Base-by-base conservation (phyloP, 169 alveolate genomes). In the Cyclospora cayetanensis region DNA sequence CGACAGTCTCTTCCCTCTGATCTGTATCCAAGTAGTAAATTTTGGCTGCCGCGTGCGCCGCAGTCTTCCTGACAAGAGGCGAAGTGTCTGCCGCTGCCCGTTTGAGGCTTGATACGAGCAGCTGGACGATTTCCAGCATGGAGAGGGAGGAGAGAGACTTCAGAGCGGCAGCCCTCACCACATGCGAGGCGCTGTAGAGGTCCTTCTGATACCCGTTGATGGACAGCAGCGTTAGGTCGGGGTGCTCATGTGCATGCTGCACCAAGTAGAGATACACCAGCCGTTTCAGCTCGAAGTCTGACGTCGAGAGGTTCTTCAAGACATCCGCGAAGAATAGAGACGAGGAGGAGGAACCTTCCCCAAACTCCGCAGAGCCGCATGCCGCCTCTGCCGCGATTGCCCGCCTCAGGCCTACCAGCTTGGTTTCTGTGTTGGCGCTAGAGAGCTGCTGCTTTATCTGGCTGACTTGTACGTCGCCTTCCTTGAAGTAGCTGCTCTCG, bases 171-270 rank as follows among this genome's bases (percentile, higher is more conserved):
- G 97, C 96, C 11, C 98, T 86, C 11, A 96, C 95, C 31, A 96
- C 83, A 5, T 96, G 96, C 18, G 95, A 94, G 34, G 94, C 93
- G 85, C 95, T 95, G 46, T 53, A 89, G 37, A 96, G 92, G 68
- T 97, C 98, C 55, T 95, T 95, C 80, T 96, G 96, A 68, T 96
- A 96, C 20, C 97, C 91, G 50, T 96, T 96, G 11, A 95, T 92
- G 31, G 97, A 93, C 22, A 97, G 77, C 46, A 97, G 91, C 4
- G 95, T 95, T 72, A 95, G 84, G 42, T 95, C 96, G 22, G 94
- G 91, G 76, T 91, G 92, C 35, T 94, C 93, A 60, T 95, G 91
- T 2, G 97, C 96, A 92, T 96, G 95, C 87, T 93, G 93, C 37
- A 94, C 92, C 70, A 96, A 82, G 79, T 94, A 96, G 60, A 95